phyloP scores from a whole-genome alignment of 352 stramenopile species.

The Phytophthora constricta region DNA sequence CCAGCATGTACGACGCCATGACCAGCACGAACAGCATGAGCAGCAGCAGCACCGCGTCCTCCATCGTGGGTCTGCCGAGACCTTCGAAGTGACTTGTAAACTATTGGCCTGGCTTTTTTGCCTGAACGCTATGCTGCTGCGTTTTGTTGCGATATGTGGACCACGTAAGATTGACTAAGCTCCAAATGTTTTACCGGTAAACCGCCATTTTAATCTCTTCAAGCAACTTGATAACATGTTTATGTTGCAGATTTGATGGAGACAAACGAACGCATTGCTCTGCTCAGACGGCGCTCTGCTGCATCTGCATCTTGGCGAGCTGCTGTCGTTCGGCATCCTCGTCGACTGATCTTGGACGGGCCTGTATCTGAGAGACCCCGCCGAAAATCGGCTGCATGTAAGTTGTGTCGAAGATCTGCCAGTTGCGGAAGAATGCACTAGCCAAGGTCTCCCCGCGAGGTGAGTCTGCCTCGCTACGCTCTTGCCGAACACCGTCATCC shows the following conservation, averaged over 20 bases:
- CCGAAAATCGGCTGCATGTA: constrained; percentile 88
- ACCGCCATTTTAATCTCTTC: too few species aligned
- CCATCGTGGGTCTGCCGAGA: constrained; percentile 48
- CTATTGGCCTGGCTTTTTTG: background rate
- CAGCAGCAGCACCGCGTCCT: constrained; percentile 84
- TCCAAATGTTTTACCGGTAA: too few species aligned
- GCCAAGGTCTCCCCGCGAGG: constrained; percentile 45
- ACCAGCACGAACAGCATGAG: constrained; percentile 89
- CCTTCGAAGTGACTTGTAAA: constrained; percentile 5
- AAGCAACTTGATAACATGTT: background rate
- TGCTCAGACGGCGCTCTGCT: constrained; percentile 50
- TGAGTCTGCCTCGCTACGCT: constrained; percentile 26
- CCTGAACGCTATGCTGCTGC: too few species aligned
- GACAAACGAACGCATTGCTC: background rate
- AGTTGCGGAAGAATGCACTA: constrained; percentile 71
- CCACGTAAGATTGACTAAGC: too few species aligned
- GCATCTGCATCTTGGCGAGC: constrained; percentile 46
- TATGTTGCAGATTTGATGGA: constrained; percentile 21
- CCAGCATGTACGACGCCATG: constrained; percentile 88
- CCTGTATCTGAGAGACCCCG: constrained; percentile 37
- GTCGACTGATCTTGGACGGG: constrained; percentile 13
- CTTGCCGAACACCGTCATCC: constrained; percentile 11
- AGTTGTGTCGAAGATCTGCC: constrained; percentile 69
- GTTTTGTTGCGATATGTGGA: too few species aligned
- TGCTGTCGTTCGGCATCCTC: constrained; percentile 23